Evolutionary conservation across 768 basidiomycete species (phyloP).

Genomic region (Pilatotrama ljubarskyi): DNA sequence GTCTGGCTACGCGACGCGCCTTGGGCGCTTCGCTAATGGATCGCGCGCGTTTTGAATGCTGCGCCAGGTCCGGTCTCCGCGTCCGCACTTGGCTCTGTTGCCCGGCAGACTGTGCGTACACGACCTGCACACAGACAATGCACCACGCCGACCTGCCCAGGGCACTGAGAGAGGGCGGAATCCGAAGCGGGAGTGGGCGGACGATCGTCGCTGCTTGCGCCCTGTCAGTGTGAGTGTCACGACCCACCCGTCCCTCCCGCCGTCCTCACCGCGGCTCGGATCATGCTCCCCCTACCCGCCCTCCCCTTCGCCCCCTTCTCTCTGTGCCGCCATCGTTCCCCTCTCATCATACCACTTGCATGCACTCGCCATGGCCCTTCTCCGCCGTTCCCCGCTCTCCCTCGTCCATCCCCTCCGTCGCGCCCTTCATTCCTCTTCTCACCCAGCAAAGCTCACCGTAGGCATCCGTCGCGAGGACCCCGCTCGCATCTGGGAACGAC

Average conservation of each 20-base stretch:
- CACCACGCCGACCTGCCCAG: too few relatives aligned
- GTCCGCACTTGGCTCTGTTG: background rate
- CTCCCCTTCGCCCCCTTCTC: background rate
- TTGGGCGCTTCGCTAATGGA: background rate
- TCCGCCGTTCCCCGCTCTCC: conserved; percentile 21
- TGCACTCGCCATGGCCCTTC: conserved; percentile 17
- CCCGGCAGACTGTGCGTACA: background rate
- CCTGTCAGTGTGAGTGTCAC: conserved; percentile 6
- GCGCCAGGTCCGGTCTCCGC: background rate
- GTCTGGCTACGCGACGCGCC: conserved; percentile 1
- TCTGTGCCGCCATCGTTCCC: background rate
- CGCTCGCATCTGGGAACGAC: conserved; percentile 80
- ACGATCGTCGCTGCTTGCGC: conserved; percentile 3
- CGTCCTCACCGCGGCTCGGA: conserved; percentile 16
- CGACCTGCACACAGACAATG: too few relatives aligned
- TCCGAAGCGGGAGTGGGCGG: background rate
- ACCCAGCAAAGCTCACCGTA: conserved; percentile 37
- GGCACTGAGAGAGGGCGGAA: background rate
- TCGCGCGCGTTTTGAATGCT: background rate
- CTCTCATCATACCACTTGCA: background rate
- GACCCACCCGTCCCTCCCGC: too few relatives aligned
- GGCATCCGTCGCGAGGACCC: conserved; percentile 81
- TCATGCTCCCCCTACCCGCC: conserved; percentile 13
- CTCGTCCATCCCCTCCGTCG: conserved; percentile 6
- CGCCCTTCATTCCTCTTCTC: conserved; percentile 6